phyloP scores from a whole-genome alignment of 164 flowering plant genomes.

The Annona squamosa region DNA sequence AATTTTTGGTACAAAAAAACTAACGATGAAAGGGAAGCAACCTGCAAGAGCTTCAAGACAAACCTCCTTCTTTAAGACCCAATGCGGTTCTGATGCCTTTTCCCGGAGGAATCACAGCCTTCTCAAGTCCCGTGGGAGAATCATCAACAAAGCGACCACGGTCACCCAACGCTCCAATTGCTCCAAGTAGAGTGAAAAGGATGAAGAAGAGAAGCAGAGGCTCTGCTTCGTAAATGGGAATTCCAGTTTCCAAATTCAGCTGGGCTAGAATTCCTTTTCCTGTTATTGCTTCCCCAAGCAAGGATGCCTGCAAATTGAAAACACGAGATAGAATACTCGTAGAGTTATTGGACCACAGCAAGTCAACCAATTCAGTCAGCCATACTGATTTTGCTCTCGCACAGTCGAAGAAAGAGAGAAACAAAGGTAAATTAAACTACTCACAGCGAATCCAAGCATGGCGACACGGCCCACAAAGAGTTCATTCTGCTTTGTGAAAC shows the following conservation, averaged over 20 bases:
- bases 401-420: background rate
- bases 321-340: too few species aligned
- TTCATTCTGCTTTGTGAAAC: conserved; percentile 94
- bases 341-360: too few species aligned
- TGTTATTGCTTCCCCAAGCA: conserved; percentile 88
- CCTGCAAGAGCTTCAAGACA: background rate
- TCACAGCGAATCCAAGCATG: conserved; percentile 95
- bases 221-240: conserved; percentile 95
- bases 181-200: conserved; percentile 87
- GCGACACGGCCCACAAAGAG: conserved; percentile 98
- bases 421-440: conserved; percentile 15
- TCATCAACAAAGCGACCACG: conserved; percentile 89
- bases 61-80: conserved; percentile 91
- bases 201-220: conserved; percentile 96
- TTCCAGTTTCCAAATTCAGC: conserved; percentile 84
- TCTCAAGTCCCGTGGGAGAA: conserved; percentile 57
- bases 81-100: conserved; percentile 56
- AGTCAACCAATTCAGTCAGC: background rate
- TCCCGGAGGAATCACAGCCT: conserved; percentile 81
- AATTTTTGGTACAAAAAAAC: background rate
- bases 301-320: conserved; percentile 58
- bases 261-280: conserved; percentile 94
- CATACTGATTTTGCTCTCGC: background rate
- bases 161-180: conserved; percentile 94
- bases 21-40: background rate